Base-by-base conservation (phyloP, 805 yeast species). In the baker's yeast (Saccharomyces cerevisiae) region DNA sequence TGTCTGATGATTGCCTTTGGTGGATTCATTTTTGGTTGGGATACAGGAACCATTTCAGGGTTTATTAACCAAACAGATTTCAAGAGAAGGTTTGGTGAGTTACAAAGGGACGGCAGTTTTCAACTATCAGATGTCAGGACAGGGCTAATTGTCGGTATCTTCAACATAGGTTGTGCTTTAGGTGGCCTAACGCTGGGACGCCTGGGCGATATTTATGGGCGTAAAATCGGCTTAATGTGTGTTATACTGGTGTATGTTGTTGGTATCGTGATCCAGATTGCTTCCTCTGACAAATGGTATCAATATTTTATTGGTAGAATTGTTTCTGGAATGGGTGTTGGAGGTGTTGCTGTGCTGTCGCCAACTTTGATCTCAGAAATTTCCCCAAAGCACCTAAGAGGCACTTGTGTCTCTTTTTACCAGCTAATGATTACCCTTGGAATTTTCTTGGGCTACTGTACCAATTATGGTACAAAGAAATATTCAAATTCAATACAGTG, bases 31-130 rank as follows among this genome's bases (percentile, higher is more conserved):
- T 84, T 83, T 63, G 89, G 89, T 55, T 84, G 84, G 77, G 89
- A 84, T 73, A 84, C 87, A 48, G 89, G 89, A 73, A 83, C 89
- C 59, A 79, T 84, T 68, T 82, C 87, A 36, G 88, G 88, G 58
- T 62, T 59, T 55, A 84, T 84, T 54, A 79, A 81, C 65, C 68
- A 68, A 64, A 61, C 78, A n/a, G 85, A 83, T 64, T 84, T 79
- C 72, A 68, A 70, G 51, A 58, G 64, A 46, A 75, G 88, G 65
- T 85, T 84, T 61, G 90, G 89, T 65, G 48, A 53, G 22, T 36
- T 21, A 30, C 52, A 58, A 24, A 46, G 26, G 31, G 56, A 59
- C 46, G 74, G 77, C 57, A 26, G 65, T 2, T 59, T 72, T 55
- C 73, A 73, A 60, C 67, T 82, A 48, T 76, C 83, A 8, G 74